A percentile compares a stretch with the other conserved stretches of the same genome.
phyloP scores from a whole-genome alignment of 116 monocot genomes.

The Dioscorea cayenensis region DNA sequence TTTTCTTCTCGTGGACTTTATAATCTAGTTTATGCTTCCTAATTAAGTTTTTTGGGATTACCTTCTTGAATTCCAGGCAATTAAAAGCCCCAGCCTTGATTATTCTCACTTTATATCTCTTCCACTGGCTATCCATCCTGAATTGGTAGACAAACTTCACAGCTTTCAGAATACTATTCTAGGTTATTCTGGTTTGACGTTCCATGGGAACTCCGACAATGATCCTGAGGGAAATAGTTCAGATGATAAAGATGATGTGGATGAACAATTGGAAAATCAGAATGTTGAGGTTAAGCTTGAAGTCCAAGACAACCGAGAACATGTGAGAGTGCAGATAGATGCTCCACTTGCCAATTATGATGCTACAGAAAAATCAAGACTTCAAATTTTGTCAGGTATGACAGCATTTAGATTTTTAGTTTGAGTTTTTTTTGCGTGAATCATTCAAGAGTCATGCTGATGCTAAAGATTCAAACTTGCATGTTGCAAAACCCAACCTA shows the following conservation, averaged over 20 bases:
- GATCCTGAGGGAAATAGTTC: constrained; percentile 19
- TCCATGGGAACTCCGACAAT: constrained; percentile 16
- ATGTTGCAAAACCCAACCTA: background rate
- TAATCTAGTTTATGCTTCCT: background rate
- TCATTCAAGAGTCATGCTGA: background rate
- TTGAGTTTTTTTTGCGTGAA: background rate
- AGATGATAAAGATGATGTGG: constrained; percentile 20
- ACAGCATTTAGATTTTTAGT: background rate
- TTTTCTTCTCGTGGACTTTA: too few relatives aligned
- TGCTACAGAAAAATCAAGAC: constrained; percentile 4
- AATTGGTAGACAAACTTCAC: constrained; percentile 65
- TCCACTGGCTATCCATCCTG: constrained; percentile 69
- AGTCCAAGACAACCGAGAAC: constrained; percentile 24
- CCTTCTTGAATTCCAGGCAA: constrained; percentile 37
- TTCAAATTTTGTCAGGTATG: constrained; percentile 23
- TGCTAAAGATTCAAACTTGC: background rate
- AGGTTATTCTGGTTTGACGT: constrained; percentile 14
- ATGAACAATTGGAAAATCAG: constrained; percentile 10
- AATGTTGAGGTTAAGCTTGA: constrained; percentile 22
- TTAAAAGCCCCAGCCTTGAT: constrained; percentile 70
- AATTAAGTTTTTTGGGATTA: background rate
- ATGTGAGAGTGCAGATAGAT: constrained; percentile 25
- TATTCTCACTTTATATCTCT: constrained; percentile 97
- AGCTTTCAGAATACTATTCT: constrained; percentile 75
- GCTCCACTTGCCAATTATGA: background rate